phyloP scores from a whole-genome alignment of 495 filamentous ascomycete genomes.

The Penicillium crystallinum region DNA sequence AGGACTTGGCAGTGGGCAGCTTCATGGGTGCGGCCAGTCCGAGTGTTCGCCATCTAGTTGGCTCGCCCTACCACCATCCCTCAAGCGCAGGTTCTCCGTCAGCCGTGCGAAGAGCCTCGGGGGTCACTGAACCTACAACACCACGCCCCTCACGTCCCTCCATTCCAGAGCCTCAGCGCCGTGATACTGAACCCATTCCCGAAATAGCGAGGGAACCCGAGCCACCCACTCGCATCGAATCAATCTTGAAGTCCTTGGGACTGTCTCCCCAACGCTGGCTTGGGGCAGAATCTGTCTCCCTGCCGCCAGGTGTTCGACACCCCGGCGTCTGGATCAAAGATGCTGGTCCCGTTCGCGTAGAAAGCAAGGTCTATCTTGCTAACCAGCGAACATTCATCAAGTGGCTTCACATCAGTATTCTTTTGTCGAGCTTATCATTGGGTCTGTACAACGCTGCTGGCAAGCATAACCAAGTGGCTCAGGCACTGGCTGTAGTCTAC shows the following conservation, averaged over 20 bases:
- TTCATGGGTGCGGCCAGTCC: constrained; percentile 53
- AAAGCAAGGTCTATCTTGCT: constrained; percentile 97
- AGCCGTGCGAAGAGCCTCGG: constrained; percentile 20
- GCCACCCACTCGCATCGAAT: constrained; percentile 41
- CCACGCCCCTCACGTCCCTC: constrained; percentile 20
- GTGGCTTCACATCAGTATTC: constrained; percentile 89
- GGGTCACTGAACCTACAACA: constrained; percentile 13
- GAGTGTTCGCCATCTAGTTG: constrained; percentile 43
- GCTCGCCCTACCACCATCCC: constrained; percentile 50
- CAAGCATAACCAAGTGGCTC: constrained; percentile 62
- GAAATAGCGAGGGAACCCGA: constrained; percentile 17
- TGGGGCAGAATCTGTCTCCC: constrained; percentile 35
- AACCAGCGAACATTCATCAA: constrained; percentile 97
- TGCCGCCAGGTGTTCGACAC: constrained; percentile 83
- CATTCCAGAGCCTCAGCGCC: constrained; percentile 15
- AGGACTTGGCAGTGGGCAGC: constrained; percentile 84
- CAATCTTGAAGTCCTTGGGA: constrained; percentile 68
- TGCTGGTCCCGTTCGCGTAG: constrained; percentile 79
- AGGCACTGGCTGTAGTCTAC: constrained; percentile 73
- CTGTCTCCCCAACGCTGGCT: constrained; percentile 63
- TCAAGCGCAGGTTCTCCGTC: constrained; percentile 21
- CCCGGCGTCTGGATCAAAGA: constrained; percentile 89
- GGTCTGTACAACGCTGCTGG: constrained; percentile 85
- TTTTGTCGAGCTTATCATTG: constrained; percentile 76
- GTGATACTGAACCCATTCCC: constrained; percentile 8